Evolutionary conservation across 2,329 filamentous ascomycete genomes (phyloP).

Genomic region (Chaetomiaceae sp.): DNA sequence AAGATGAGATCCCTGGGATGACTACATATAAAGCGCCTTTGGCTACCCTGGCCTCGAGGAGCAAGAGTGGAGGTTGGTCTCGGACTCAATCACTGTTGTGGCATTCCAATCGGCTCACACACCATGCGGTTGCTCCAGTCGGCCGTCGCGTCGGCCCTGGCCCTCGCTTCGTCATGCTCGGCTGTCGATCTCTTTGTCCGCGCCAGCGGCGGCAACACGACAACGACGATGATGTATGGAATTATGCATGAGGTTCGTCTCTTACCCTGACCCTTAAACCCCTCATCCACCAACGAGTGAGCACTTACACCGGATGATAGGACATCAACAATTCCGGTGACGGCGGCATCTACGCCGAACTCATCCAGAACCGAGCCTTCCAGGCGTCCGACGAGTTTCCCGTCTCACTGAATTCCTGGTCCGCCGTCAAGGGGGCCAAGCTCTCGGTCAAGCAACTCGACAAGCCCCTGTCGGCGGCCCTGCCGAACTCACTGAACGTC

Average conservation of each 20-base stretch:
- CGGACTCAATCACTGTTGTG: background rate
- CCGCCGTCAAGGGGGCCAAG: slow-evolving; percentile 36
- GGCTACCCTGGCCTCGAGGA: background rate
- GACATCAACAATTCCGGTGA: slow-evolving; percentile 66
- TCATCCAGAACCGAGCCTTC: slow-evolving; percentile 67
- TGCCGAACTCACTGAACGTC: slow-evolving; percentile 49
- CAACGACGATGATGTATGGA: background rate
- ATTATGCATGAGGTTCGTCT: background rate
- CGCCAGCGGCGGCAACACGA: background rate
- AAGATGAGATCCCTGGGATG: background rate
- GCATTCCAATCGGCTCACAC: background rate
- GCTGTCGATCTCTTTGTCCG: background rate
- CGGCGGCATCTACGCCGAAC: slow-evolving; percentile 67
- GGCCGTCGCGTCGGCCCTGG: background rate
- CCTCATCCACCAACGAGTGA: background rate
- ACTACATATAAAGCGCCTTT: background rate
- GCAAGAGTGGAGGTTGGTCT: background rate
- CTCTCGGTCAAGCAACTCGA: slow-evolving; percentile 41
- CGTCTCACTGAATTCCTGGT: slow-evolving; percentile 41
- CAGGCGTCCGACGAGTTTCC: slow-evolving; percentile 40
- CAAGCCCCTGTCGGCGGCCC: slow-evolving; percentile 46
- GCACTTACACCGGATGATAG: slow-evolving; percentile 30
- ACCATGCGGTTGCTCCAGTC: background rate
- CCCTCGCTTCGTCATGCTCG: background rate
- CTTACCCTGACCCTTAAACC: background rate